Evolutionary conservation across 2,329 filamentous ascomycete genomes (phyloP).

Genomic region (Sordariomycetes sp.): DNA sequence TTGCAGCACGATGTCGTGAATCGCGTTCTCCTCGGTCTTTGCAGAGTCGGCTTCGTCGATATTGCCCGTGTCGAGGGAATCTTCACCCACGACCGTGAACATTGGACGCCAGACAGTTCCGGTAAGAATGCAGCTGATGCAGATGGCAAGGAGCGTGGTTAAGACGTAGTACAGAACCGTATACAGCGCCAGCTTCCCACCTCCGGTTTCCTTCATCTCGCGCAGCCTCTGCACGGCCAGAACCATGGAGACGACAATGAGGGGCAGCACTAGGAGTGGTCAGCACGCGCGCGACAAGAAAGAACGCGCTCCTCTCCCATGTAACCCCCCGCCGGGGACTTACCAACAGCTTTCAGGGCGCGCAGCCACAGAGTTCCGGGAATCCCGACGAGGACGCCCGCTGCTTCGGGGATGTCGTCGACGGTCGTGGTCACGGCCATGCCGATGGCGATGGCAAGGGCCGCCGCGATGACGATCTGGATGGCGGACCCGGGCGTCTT

Average conservation of each 20-base stretch:
- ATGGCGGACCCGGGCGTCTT: slow-evolving; percentile 28
- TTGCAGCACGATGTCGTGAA: slow-evolving; percentile 28
- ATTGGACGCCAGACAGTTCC: slow-evolving; percentile 31
- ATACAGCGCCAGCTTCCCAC: slow-evolving; percentile 29
- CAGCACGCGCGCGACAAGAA: not conserved
- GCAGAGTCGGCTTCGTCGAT: slow-evolving; percentile 4
- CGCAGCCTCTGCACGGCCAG: slow-evolving; percentile 33
- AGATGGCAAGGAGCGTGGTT: slow-evolving; percentile 34
- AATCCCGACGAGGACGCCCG: slow-evolving; percentile 27
- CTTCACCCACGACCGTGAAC: slow-evolving; percentile 22
- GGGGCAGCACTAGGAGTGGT: slow-evolving; percentile 26
- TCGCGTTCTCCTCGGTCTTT: slow-evolving; percentile 14
- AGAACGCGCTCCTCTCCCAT: too few relatives aligned
- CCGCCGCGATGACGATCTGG: slow-evolving; percentile 34
- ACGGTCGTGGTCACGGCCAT: slow-evolving; percentile 27
- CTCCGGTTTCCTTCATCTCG: slow-evolving; percentile 25
- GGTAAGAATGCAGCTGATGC: slow-evolving; percentile 29
- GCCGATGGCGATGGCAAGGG: slow-evolving; percentile 34
- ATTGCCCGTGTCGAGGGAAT: slow-evolving; percentile 14
- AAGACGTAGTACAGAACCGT: slow-evolving; percentile 34
- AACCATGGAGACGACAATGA: slow-evolving; percentile 38
- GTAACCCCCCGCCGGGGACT: slow-evolving; percentile 8
- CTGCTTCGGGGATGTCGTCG: slow-evolving; percentile 26
- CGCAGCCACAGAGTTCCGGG: slow-evolving; percentile 36
- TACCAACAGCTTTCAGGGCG: slow-evolving; percentile 31